Evolutionary conservation across 208 protist genomes (phyloP), one percentile per base, ranked within the genome.

Genomic region (Leishmania turanica): DNA sequence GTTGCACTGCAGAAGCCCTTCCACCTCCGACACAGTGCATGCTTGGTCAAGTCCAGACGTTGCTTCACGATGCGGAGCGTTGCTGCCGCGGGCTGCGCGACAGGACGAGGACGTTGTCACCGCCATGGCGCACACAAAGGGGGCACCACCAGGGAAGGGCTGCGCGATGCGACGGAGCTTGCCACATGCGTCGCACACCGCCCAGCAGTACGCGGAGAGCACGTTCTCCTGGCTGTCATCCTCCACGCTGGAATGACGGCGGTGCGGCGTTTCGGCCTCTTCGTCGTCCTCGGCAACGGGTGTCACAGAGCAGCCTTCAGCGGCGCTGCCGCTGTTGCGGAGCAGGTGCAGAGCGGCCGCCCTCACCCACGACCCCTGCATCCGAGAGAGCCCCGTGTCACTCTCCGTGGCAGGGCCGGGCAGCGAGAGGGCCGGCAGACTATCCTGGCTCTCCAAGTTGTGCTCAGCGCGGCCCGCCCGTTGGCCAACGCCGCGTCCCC

Each of bases 81-180:
- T 77, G n/a, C 31, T 27, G 13, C 19, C 45, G 9, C 68, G 81
- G 19, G 70, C 54, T 0, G 82, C 82, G 0, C 82, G 77, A 31
- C 82, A 85, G 24, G 82, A 85, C 11, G 72, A 82, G 2, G 82
- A 78, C 7, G 77, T 45, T 27, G 82, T 85, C 58, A 85, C 82
- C 7, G 88, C 83, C 65, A 97, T 85, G 21, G 87, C 86, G 77
- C 93, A 97, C 45, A 97, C 88, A 84, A 97, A 97, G 47, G 93
- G 93, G 9, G 90, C 86, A 0, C 92, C 93, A 72, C 93, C 93
- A 3, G 93, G 93, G 68, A 96, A 97, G 7, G 93, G 93, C 79
- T 97, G 93, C n/a, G 92, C 89, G 27, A 94, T 83, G 58, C 91
- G 90, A n/a, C 93, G 84, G 74, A 97, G 76, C 79, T 97, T 97